A percentile compares a stretch with the other conserved stretches of the same genome.
Conservation (phyloP, 148 eudicot genomes). For the Spergularia bocconei region DNA sequence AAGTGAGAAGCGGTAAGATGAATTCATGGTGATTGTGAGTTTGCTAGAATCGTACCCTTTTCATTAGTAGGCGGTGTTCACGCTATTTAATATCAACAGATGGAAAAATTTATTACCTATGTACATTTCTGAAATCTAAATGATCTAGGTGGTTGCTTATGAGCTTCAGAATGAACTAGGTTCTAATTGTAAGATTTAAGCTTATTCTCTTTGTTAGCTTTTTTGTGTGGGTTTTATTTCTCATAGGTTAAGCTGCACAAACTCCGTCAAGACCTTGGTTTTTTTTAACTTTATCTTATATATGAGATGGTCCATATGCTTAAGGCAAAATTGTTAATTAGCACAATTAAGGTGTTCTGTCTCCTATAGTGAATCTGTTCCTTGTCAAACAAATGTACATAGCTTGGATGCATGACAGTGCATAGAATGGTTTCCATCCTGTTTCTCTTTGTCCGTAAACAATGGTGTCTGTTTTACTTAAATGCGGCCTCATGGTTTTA, state of each 20-base stretch:
- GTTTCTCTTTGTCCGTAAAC: background rate
- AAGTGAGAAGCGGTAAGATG: too few relatives aligned
- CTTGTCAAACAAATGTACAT: background rate
- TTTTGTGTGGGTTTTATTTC: background rate
- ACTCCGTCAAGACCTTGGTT: background rate
- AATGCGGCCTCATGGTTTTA: background rate
- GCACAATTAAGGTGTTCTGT: background rate
- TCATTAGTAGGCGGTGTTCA: too few relatives aligned
- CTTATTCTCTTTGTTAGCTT: too few relatives aligned
- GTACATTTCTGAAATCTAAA: too few relatives aligned
- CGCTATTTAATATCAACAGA: too few relatives aligned
- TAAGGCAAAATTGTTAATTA: background rate
- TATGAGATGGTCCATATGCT: background rate
- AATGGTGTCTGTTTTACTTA: background rate
- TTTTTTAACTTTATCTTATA: background rate
- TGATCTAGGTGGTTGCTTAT: too few relatives aligned
- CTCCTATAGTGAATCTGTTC: background rate
- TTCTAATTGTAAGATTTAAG: too few relatives aligned
- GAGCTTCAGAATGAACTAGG: too few relatives aligned
- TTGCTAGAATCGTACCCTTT: too few relatives aligned
- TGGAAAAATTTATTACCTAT: too few relatives aligned
- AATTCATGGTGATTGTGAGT: too few relatives aligned
- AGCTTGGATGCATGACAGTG: background rate
- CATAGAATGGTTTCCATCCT: background rate
- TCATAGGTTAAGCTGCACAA: background rate